Conservation (phyloP, 2,329 filamentous ascomycete genomes). For the Neocatenulostroma microsporum region DNA sequence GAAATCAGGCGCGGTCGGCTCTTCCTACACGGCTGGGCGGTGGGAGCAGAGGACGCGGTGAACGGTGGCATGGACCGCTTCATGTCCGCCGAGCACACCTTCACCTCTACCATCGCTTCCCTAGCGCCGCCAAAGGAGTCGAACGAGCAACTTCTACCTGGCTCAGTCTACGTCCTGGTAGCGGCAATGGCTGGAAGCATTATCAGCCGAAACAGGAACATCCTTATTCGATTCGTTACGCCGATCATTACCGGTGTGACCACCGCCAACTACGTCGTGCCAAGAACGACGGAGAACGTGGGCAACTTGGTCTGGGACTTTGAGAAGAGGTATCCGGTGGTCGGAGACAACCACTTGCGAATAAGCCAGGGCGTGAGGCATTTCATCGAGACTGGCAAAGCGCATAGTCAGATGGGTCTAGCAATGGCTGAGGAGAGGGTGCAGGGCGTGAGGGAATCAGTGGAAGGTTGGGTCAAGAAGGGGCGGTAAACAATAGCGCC, state of each 20-base stretch:
- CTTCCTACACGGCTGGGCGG: slow-evolving; percentile 68
- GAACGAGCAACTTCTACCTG: slow-evolving; percentile 83
- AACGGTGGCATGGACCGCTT: slow-evolving; percentile 74
- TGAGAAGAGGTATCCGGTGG: slow-evolving; percentile 76
- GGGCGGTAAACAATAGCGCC: too few relatives aligned
- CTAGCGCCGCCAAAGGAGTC: slow-evolving; percentile 78
- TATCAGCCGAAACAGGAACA: slow-evolving; percentile 75
- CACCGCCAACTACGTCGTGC: slow-evolving; percentile 76
- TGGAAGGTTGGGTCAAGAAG: slow-evolving; percentile 89
- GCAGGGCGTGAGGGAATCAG: slow-evolving; percentile 60
- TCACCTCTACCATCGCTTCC: slow-evolving; percentile 81
- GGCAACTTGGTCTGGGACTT: slow-evolving; percentile 83
- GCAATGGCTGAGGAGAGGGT: slow-evolving; percentile 76
- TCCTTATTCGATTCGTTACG: slow-evolving; percentile 67
- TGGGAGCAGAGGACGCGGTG: slow-evolving; percentile 68
- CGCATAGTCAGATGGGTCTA: slow-evolving; percentile 63
- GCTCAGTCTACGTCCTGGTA: slow-evolving; percentile 84
- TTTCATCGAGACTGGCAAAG: slow-evolving; percentile 64
- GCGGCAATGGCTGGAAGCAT: slow-evolving; percentile 93
- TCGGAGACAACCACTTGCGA: slow-evolving; percentile 73
- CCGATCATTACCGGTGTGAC: slow-evolving; percentile 74
- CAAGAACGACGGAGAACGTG: slow-evolving; percentile 84
- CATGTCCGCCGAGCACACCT: slow-evolving; percentile 78
- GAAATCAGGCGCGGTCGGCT: slow-evolving; percentile 75
- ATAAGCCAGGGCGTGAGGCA: slow-evolving; percentile 61